Percentiles rank a stretch among this genome's conserved stretches.
These are phyloP conservation scores for Pseudonitzschia pungens DNA, from an alignment of 108 stramenopile species.

Conservation along the genomic window DNA sequence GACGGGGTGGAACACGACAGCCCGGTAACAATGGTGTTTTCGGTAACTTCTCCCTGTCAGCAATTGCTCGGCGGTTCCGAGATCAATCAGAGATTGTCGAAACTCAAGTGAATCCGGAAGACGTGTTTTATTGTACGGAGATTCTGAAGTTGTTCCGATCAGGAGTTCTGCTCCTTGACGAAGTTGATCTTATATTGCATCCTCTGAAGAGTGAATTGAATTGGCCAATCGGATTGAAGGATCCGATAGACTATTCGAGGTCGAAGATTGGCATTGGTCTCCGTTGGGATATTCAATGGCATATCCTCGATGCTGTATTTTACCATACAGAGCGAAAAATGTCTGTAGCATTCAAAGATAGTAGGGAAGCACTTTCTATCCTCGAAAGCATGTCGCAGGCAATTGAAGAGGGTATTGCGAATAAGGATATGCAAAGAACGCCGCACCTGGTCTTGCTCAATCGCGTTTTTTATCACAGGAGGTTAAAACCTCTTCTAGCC, in stretches of 20 bases:
- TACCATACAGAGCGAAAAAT: slow-evolving; percentile 73
- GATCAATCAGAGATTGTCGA: slow-evolving; percentile 78
- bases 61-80: slow-evolving; percentile 80
- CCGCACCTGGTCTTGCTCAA: slow-evolving; percentile 95
- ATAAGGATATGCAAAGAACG: slow-evolving; percentile 82
- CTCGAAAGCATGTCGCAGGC: slow-evolving; percentile 77
- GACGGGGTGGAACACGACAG: slow-evolving; percentile 41
- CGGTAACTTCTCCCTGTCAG: slow-evolving; percentile 72
- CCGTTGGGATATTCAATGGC: slow-evolving; percentile 97
- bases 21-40: slow-evolving; percentile 52
- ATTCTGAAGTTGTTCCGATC: slow-evolving; percentile 89
- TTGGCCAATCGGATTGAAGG: slow-evolving; percentile 97
- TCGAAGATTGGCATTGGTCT: slow-evolving; percentile 85
- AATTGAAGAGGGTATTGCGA: slow-evolving; percentile 81
- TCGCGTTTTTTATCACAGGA: slow-evolving; percentile 79
- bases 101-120: slow-evolving; percentile 78
- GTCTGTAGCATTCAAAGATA: slow-evolving; percentile 86
- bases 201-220: slow-evolving; percentile 99
- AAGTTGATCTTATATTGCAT: slow-evolving; percentile 97
- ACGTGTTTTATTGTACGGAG: slow-evolving; percentile 84
- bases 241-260: slow-evolving; percentile 95
- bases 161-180: slow-evolving; percentile 93
- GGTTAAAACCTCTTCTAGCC: slow-evolving; percentile 90
- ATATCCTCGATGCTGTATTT: slow-evolving; percentile 90
- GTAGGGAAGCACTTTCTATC: slow-evolving; percentile 81